Evolutionary conservation across 768 basidiomycete genomes (phyloP), one percentile per base, ranked within the genome.

Genomic region (Crassisporium funariophilum): DNA sequence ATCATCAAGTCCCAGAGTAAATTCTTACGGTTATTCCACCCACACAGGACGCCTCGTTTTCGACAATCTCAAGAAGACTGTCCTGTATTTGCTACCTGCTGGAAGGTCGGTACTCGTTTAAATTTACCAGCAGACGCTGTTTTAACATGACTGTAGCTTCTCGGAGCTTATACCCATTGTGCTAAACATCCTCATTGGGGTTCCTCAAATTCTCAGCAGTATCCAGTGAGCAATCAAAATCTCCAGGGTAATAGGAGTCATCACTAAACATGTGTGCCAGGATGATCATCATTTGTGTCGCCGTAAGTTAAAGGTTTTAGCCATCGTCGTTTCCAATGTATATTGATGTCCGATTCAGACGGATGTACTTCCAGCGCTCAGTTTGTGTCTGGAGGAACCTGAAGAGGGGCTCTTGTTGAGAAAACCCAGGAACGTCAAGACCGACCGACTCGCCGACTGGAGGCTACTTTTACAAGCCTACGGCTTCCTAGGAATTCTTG

Each of bases 131-230:
- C 21, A 9, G 13, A n/a, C 20, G 22, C 15, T 15, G 24, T 7
- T 22, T 49, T 22, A 43, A 4, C 19, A 13, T 11, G 16, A 12
- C 20, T 27, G n/a, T 24, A 76, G 76, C 53, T 84, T 82, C 66
- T 77, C 79, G 5, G 82, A 83, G 54, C 68, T 83, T 35, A 79
- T 83, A 73, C 81, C 82, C 2, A 76, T 84, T 44, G 35, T 84
- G 5, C 58, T 79, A 41, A 81, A 78, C 50, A 68, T 79, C 39
- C 48, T 72, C 9, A 54, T 64, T 15, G 67, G 63, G 15, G 54
- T 70, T 4, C 69, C 67, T 10, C 68, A 69, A 42, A 66, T 68
- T 10, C 59, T 71, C 19, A 69, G 66, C 52, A 69, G 65, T 38
- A 69, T 69, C 16, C 67, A 74, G 60, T 62, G 66, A 61, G 71